Evolutionary conservation across 768 basidiomycete genomes (phyloP).

Genomic region (Dacryopinax primogenitus): DNA sequence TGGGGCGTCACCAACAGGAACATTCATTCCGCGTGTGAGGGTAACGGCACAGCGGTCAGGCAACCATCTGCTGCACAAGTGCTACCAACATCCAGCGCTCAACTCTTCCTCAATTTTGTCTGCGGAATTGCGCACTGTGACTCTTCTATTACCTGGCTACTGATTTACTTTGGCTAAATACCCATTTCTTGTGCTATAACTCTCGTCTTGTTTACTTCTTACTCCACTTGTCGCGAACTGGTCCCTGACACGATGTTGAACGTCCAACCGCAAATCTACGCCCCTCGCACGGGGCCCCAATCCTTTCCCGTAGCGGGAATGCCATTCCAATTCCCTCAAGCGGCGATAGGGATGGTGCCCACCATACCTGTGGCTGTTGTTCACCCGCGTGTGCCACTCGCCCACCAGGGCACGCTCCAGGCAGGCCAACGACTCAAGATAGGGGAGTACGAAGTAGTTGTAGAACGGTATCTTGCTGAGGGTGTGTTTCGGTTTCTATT

Average conservation of each 20-base stretch:
- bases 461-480: constrained; percentile 92
- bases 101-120: too few species aligned
- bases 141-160: too few species aligned
- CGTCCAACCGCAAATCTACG: constrained; percentile 2
- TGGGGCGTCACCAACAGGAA: too few species aligned
- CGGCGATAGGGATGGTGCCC: not conserved
- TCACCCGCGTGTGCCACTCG: not conserved
- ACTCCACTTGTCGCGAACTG: too few species aligned
- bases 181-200: too few species aligned
- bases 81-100: too few species aligned
- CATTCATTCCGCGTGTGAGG: too few species aligned
- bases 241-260: not conserved
- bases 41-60: too few species aligned
- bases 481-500: constrained; percentile 36
- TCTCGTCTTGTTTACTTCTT: not conserved
- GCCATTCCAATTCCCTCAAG: too few species aligned
- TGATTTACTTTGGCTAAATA: too few species aligned
- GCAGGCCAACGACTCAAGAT: constrained; percentile 79
- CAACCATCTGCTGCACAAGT: too few species aligned
- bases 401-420: constrained; percentile 29
- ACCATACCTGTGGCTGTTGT: not conserved
- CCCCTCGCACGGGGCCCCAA: constrained; percentile 4
- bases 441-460: constrained; percentile 77
- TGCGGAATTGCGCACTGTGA: too few species aligned
- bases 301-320: not conserved